phyloP scores from a whole-genome alignment of 345 rosid genomes.

The Firmiana major region DNA sequence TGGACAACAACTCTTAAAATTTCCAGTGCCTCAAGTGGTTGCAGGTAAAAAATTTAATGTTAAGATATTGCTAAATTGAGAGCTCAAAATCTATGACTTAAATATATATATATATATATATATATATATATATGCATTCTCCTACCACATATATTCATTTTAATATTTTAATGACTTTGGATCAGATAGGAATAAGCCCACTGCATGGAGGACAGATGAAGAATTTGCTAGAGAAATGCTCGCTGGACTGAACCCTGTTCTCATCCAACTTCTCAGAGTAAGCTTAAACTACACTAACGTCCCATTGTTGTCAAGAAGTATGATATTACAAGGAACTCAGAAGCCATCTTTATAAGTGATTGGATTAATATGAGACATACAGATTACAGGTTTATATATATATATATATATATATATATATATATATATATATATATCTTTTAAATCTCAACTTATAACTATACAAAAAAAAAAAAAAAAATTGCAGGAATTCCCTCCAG shows the following conservation, averaged over 20 bases:
- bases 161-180: not conserved
- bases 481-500: slow-evolving; percentile 75
- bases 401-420: too few species aligned
- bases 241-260: slow-evolving; percentile 74
- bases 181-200: not conserved
- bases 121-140: too few species aligned
- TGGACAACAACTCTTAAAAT: not conserved
- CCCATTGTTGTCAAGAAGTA: too few species aligned
- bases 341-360: too few species aligned
- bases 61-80: not conserved
- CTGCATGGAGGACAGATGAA: slow-evolving; percentile 69
- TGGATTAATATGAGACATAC: too few species aligned
- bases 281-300: not conserved
- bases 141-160: too few species aligned
- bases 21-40: not conserved
- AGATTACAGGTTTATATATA: too few species aligned
- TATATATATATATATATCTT: too few species aligned
- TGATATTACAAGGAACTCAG: too few species aligned
- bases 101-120: too few species aligned
- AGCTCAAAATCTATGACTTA: too few species aligned
- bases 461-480: too few species aligned
- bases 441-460: slow-evolving; percentile 32
- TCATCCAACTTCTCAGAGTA: slow-evolving; percentile 57
- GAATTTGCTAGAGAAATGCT: slow-evolving; percentile 82
- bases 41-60: not conserved